These are phyloP conservation scores for Chamaecrista fasciculata DNA, from an alignment of 306 rosid species.

Conservation along the genomic window DNA sequence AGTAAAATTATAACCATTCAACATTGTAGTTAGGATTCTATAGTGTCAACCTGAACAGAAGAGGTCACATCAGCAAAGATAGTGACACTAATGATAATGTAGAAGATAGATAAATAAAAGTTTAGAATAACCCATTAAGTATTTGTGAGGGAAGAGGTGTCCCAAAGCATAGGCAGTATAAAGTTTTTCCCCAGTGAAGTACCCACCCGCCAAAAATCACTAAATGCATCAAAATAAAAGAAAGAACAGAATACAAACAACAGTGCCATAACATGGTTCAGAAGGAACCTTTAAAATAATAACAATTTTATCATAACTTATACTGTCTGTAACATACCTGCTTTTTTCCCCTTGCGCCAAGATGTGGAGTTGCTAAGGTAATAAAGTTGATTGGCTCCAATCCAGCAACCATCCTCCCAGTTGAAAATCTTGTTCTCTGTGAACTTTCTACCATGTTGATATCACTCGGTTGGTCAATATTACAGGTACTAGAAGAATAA, in stretches of 20 bases:
- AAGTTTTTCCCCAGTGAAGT: neutral
- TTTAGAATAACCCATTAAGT: neutral
- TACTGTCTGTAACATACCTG: conserved; percentile 63
- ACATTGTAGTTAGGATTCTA: neutral
- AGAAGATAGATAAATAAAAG: neutral
- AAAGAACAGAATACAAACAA: conserved; percentile 7
- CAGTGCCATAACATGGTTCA: neutral
- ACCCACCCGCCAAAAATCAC: neutral
- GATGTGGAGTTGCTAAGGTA: conserved; percentile 96
- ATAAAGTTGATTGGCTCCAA: conserved; percentile 87
- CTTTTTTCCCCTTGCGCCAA: conserved; percentile 89
- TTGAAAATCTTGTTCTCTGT: conserved; percentile 35
- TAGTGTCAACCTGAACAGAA: neutral
- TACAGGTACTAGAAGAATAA: conserved; percentile 43
- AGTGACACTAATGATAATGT: neutral
- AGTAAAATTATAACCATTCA: neutral
- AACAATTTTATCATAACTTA: conserved; percentile 16
- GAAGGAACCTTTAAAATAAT: neutral
- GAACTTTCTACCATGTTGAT: conserved; percentile 33
- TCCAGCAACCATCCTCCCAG: conserved; percentile 69
- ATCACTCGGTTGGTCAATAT: conserved; percentile 39
- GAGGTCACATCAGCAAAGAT: neutral
- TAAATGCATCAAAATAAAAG: neutral
- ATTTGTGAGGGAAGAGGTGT: neutral
- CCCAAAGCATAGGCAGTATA: neutral